Evolutionary conservation across 1,284 basidiomycete genomes (phyloP).

Genomic region (Tranzscheliella williamsii): DNA sequence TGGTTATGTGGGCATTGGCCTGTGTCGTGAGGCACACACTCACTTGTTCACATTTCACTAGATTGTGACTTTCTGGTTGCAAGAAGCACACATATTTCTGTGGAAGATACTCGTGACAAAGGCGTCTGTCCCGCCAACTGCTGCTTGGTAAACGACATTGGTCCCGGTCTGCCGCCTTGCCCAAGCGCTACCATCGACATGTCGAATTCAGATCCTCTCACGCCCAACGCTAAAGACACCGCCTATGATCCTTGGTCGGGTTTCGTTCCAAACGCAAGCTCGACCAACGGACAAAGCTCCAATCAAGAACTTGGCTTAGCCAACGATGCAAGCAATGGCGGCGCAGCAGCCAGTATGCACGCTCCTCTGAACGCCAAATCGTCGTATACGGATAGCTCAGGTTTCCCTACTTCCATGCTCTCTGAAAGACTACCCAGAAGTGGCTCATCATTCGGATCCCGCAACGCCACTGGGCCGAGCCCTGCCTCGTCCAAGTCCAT

Average conservation of each 20-base stretch:
- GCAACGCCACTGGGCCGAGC: not conserved
- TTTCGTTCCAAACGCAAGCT: no score
- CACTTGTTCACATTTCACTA: no score
- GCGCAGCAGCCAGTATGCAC: slow-evolving; percentile 38
- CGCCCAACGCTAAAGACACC: slow-evolving; percentile 1
- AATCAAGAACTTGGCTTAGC: no score
- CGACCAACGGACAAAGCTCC: no score
- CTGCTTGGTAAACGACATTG: no score
- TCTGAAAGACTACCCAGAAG: slow-evolving; percentile 14
- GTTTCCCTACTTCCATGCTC: slow-evolving; percentile 21
- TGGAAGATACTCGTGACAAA: no score
- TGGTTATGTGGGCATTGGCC: no score
- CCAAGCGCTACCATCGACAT: slow-evolving; percentile 3
- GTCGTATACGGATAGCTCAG: slow-evolving; percentile 1
- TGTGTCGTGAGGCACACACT: no score
- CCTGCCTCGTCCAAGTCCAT: not conserved
- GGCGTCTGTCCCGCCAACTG: no score
- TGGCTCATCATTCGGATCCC: slow-evolving; percentile 27
- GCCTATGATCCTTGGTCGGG: slow-evolving; percentile 20
- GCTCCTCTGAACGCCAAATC: slow-evolving; percentile 15
- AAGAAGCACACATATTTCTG: no score
- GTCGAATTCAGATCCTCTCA: slow-evolving; percentile 6
- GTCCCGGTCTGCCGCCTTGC: no score
- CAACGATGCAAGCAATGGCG: slow-evolving; percentile 25
- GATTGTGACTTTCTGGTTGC: no score